These are phyloP conservation scores for Pichia sp. DNA, from an alignment of 1,139 yeast genomes.

Conservation along the genomic window DNA sequence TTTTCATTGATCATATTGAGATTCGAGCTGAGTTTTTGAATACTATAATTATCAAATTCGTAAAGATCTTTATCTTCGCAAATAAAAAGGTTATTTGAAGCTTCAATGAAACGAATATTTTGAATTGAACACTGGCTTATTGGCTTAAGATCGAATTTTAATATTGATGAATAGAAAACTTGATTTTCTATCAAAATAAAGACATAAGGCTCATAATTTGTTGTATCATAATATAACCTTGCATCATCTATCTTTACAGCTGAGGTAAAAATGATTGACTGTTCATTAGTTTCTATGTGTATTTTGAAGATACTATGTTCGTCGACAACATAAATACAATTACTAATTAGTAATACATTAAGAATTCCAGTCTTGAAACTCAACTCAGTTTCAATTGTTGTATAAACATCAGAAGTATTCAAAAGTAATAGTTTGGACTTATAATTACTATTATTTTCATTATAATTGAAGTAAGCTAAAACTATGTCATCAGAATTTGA, in stretches of 20 bases:
- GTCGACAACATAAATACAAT: conserved; percentile 1
- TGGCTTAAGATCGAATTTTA: neutral
- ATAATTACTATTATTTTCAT: neutral
- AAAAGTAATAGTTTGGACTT: conserved; percentile 4
- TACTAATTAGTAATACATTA: neutral
- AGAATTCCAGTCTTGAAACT: neutral
- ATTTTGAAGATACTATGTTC: neutral
- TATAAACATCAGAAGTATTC: neutral
- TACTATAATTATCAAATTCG: conserved; percentile 2
- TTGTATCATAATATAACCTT: neutral
- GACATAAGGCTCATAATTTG: neutral
- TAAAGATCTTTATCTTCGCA: conserved; percentile 5
- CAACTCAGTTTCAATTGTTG: neutral
- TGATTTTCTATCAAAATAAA: neutral
- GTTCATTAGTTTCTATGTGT: neutral
- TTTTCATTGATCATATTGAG: conserved; percentile 1
- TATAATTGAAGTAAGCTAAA: conserved; percentile 6
- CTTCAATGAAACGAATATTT: neutral
- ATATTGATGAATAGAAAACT: neutral
- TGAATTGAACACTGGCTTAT: conserved; percentile 1
- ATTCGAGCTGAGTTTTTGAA: neutral
- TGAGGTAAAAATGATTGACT: neutral
- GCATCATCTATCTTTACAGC: neutral
- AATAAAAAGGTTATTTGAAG: conserved; percentile 4
- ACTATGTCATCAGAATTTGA: neutral